Conservation (phyloP, 2,329 filamentous ascomycete species). For the Colletotrichum phormii region DNA sequence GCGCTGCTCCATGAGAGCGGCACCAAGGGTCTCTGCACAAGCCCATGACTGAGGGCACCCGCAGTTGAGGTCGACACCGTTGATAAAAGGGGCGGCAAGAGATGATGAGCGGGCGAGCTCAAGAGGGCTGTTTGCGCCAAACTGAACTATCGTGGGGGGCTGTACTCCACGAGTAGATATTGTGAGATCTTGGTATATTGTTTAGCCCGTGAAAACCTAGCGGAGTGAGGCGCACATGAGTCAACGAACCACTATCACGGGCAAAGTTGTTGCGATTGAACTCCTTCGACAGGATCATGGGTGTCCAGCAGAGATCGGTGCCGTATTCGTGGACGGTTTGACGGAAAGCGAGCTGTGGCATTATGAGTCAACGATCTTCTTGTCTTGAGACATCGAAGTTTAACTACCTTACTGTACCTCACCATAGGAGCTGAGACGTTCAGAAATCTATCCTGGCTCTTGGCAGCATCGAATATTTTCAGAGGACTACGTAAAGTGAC, state of each 20-base stretch:
- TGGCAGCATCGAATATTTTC: slow-evolving; percentile 68
- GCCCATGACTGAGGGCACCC: slow-evolving; percentile 81
- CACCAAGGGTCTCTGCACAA: slow-evolving; percentile 74
- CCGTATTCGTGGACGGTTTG: slow-evolving; percentile 74
- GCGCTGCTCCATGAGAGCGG: slow-evolving; percentile 74
- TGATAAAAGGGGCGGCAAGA: slow-evolving; percentile 70
- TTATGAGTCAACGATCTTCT: neutral
- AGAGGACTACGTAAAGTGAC: slow-evolving; percentile 59
- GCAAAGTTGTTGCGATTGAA: slow-evolving; percentile 72
- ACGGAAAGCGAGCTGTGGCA: slow-evolving; percentile 72
- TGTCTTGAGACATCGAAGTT: neutral
- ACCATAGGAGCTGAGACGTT: slow-evolving; percentile 77
- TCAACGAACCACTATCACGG: slow-evolving; percentile 65
- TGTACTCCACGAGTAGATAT: slow-evolving; percentile 64
- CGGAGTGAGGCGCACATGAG: slow-evolving; percentile 40
- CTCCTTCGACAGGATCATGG: slow-evolving; percentile 78
- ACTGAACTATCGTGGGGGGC: slow-evolving; percentile 74
- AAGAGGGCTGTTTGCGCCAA: slow-evolving; percentile 70
- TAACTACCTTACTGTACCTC: slow-evolving; percentile 67
- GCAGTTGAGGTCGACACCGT: slow-evolving; percentile 78
- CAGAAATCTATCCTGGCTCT: slow-evolving; percentile 63
- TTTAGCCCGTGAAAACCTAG: neutral
- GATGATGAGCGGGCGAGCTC: slow-evolving; percentile 73
- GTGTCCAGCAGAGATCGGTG: slow-evolving; percentile 76
- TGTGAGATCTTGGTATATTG: slow-evolving; percentile 65